Base-by-base conservation (phyloP, 352 stramenopile species). In the Plasmopara muralis region DNA sequence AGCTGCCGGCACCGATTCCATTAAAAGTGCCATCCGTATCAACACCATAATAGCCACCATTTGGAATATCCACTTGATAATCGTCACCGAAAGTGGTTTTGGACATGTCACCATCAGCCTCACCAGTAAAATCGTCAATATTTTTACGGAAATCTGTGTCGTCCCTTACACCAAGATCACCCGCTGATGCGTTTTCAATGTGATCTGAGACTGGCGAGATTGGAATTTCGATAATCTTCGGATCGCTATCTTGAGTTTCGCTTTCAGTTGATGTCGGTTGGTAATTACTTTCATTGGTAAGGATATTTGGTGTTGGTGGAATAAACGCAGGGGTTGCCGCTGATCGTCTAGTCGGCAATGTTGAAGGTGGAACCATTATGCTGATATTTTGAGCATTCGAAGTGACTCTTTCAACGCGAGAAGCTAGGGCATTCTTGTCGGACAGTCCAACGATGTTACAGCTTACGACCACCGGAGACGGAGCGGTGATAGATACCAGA, bases 51-150 rank as follows among this genome's bases (percentile, higher is more conserved):
- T 35, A 46, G 8, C 13, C 55, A 7, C 48, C 40, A 16, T 18
- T 38, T 37, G 55, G 52, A 37, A 25, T 20, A 9, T 39, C 38
- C 44, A 53, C 12, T 20, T 49, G 9, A 55, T 47, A 48, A 5
- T 18, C 33, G 15, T 48, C 59, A 6, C 51, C 46, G 13, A 59
- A 59, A n/a, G 18, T 18, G 6, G 5, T 14, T 47, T 60, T 65
- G 9, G 9, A 33, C 2, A 35, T 35, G 31, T 35, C 31, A 35
- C 10, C 10, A 35, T 12, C 10, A 12, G 10, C 31, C 6, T 35
- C 10, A 35, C 31, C 10, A 12, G 10, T 12, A 35, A 35, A 12
- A 35, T 12, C 2, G 31, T 35, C 31, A 35, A 12, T 35, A 35
- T 35, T 35, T 35, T 8, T 35, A 35, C 7, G 10, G 31, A 35